Conservation (phyloP, 345 rosid genomes). For the Jatropha curcas region DNA sequence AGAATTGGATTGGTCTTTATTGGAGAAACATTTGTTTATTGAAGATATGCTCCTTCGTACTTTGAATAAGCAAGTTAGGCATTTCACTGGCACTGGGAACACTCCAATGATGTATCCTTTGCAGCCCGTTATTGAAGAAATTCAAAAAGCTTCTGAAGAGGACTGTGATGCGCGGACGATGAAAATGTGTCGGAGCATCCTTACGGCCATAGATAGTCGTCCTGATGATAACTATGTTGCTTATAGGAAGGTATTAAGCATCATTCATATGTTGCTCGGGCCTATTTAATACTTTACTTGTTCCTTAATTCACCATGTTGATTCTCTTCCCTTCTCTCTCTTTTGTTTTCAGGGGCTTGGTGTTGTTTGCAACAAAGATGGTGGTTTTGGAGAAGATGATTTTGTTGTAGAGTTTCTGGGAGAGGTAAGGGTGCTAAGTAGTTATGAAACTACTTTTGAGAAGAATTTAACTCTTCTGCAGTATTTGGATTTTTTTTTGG, state of each 20-base stretch:
- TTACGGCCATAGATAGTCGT: constrained; percentile 85
- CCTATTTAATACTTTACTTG: constrained; percentile 1
- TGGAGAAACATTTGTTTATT: constrained; percentile 76
- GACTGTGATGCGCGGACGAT: constrained; percentile 62
- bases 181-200: constrained; percentile 73
- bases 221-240: constrained; percentile 94
- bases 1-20: constrained; percentile 74
- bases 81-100: constrained; percentile 82
- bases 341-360: constrained; percentile 78
- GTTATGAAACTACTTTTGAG: neutral
- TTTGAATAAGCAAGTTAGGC: constrained; percentile 81
- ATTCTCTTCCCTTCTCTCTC: constrained; percentile 21
- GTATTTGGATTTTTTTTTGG: neutral
- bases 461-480: neutral
- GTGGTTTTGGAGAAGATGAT: constrained; percentile 93
- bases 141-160: constrained; percentile 64
- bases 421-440: constrained; percentile 66
- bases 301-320: constrained; percentile 8
- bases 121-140: constrained; percentile 82
- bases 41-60: constrained; percentile 85
- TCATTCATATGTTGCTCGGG: neutral
- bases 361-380: constrained; percentile 94
- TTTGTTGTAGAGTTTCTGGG: constrained; percentile 99
- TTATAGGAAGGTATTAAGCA: constrained; percentile 76
- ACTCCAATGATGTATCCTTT: constrained; percentile 89